Evolutionary conservation across 2,329 filamentous ascomycete genomes (phyloP).

Genomic region (Xylaria sp.): DNA sequence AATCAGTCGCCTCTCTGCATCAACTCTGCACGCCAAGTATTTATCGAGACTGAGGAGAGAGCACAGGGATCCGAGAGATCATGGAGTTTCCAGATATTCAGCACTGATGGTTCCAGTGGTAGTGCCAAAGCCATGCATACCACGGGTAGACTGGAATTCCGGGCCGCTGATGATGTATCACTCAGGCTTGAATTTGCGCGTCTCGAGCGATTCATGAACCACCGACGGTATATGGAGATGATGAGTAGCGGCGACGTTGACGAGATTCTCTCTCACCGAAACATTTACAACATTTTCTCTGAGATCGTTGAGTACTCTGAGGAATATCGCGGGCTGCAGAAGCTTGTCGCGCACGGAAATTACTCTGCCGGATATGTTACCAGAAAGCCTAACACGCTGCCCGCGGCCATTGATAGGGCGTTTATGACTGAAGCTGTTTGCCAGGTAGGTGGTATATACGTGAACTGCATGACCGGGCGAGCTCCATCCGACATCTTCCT

Average conservation of each 20-base stretch:
- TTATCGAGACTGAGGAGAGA: constrained; percentile 1
- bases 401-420: constrained; percentile 20
- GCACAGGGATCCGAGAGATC: background rate
- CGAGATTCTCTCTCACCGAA: constrained; percentile 43
- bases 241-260: constrained; percentile 31
- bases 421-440: constrained; percentile 42
- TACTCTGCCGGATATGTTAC: constrained; percentile 42
- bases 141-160: constrained; percentile 25
- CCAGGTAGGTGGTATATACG: constrained; percentile 46
- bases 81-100: constrained; percentile 16
- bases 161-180: constrained; percentile 14
- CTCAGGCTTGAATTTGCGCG: constrained; percentile 25
- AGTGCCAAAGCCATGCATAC: constrained; percentile 21
- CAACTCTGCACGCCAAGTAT: constrained; percentile 17
- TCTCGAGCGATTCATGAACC: constrained; percentile 28
- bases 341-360: constrained; percentile 37
- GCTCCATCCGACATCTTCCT: constrained; percentile 42
- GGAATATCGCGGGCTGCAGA: constrained; percentile 43
- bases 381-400: background rate
- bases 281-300: constrained; percentile 47
- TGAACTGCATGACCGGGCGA: constrained; percentile 45
- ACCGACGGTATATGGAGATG: constrained; percentile 26
- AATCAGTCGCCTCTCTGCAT: constrained; percentile 27
- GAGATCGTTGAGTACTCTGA: constrained; percentile 45
- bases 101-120: background rate